These are phyloP conservation scores for Porcisia deanei DNA, from an alignment of 208 protist genomes.

Conservation along the genomic window DNA sequence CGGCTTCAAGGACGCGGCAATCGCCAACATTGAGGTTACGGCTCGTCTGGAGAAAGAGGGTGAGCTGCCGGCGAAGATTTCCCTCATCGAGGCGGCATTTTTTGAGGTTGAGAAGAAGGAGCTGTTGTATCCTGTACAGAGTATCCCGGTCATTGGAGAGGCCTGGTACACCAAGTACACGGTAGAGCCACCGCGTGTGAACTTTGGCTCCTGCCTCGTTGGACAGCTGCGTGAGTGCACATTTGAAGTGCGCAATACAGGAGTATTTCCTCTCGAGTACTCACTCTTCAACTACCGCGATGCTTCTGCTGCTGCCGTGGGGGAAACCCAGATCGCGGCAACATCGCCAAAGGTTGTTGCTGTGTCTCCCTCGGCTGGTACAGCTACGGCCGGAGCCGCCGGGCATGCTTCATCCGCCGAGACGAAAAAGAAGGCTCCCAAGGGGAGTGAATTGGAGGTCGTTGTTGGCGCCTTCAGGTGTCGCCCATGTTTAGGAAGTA, in stretches of 20 bases:
- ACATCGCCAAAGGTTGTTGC: neutral
- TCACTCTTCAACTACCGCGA: constrained; percentile 81
- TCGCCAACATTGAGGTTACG: constrained; percentile 78
- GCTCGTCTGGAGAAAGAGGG: constrained; percentile 79
- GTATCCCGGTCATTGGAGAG: constrained; percentile 77
- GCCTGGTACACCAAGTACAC: constrained; percentile 89
- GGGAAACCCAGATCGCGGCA: neutral
- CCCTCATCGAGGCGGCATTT: constrained; percentile 86
- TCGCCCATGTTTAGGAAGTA: constrained; percentile 55
- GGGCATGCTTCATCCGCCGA: neutral
- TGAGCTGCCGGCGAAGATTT: constrained; percentile 71
- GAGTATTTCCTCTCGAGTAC: constrained; percentile 83
- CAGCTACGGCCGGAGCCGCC: neutral
- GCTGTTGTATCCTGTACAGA: constrained; percentile 86
- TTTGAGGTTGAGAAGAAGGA: constrained; percentile 77
- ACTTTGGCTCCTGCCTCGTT: constrained; percentile 95
- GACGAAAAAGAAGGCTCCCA: constrained; percentile 29
- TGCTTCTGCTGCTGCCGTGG: constrained; percentile 7
- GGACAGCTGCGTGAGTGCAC: constrained; percentile 75
- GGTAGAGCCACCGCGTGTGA: constrained; percentile 91
- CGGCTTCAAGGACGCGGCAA: constrained; percentile 87
- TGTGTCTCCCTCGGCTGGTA: constrained; percentile 5
- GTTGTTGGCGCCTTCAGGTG: constrained; percentile 80
- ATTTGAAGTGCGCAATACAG: constrained; percentile 92
- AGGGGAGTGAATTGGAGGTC: constrained; percentile 42